These are phyloP conservation scores for Paratinospora sagittata DNA, from an alignment of 164 flowering plant genomes.

Conservation along the genomic window DNA sequence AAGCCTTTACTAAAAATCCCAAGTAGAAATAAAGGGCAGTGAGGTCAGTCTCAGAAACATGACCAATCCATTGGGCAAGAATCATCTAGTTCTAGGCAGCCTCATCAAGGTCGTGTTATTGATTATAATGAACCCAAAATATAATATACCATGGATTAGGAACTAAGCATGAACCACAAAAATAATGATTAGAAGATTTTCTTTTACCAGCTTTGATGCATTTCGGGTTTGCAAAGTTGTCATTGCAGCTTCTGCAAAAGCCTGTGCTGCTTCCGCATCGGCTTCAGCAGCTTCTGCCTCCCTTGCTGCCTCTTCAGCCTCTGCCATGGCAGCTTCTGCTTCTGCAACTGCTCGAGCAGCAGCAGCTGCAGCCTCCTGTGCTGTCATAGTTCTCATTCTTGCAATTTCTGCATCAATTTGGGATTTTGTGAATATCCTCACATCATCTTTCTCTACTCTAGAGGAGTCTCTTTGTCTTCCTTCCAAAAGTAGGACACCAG, in stretches of 20 bases:
- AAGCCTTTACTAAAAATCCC: too few relatives aligned
- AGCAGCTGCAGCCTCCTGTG: constrained; percentile 82
- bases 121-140: background rate
- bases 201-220: constrained; percentile 35
- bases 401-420: constrained; percentile 63
- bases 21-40: too few relatives aligned
- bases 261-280: constrained; percentile 87
- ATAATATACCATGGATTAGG: background rate
- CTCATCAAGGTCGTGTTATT: background rate
- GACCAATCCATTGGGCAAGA: too few relatives aligned
- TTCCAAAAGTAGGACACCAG: constrained; percentile 27
- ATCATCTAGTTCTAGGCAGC: too few relatives aligned
- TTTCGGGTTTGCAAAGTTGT: constrained; percentile 48
- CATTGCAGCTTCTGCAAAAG: constrained; percentile 83
- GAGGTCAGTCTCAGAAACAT: too few relatives aligned
- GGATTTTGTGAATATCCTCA: constrained; percentile 33
- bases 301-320: constrained; percentile 81
- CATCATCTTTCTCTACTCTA: constrained; percentile 38
- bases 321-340: constrained; percentile 87
- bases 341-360: constrained; percentile 90
- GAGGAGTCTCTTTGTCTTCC: constrained; percentile 28
- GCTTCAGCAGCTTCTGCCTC: constrained; percentile 93
- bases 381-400: constrained; percentile 63
- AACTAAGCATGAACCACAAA: background rate
- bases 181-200: background rate